Evolutionary conservation across 164 flowering plant genomes (phyloP).

Genomic region (Macadamia integrifolia): DNA sequence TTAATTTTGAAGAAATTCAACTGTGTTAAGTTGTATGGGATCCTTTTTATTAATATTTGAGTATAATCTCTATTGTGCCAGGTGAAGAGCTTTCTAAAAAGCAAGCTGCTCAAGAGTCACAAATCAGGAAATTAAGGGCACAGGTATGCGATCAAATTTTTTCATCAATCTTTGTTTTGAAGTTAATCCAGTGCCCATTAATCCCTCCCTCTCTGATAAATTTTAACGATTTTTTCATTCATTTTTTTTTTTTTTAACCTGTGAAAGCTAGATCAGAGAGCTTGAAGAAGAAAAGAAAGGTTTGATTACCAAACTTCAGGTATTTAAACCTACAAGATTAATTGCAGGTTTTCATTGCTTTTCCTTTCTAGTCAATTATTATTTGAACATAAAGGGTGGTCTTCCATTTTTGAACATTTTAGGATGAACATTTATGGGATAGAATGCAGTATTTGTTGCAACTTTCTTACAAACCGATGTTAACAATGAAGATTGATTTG

Average conservation of each 20-base stretch:
- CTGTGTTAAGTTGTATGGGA: background rate
- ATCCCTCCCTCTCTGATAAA: slow-evolving; percentile 2
- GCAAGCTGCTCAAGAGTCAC: slow-evolving; percentile 97
- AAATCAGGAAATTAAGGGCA: slow-evolving; percentile 89
- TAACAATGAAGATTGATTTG: background rate
- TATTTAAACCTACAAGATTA: slow-evolving; percentile 16
- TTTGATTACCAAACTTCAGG: slow-evolving; percentile 86
- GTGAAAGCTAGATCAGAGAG: slow-evolving; percentile 82
- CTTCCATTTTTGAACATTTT: background rate
- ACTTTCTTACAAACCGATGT: background rate
- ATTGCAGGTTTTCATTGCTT: background rate
- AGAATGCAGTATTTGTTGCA: background rate
- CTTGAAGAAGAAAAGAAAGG: slow-evolving; percentile 98
- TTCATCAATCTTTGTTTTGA: slow-evolving; percentile 1
- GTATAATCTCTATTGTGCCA: slow-evolving; percentile 23
- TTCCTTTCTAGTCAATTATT: background rate
- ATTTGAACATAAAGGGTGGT: background rate
- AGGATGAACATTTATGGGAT: background rate
- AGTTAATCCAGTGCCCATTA: background rate
- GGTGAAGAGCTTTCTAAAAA: slow-evolving; percentile 98
- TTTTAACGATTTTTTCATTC: background rate
- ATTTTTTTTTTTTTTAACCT: slow-evolving; percentile 2
- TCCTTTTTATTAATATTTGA: background rate
- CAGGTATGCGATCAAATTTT: slow-evolving; percentile 48
- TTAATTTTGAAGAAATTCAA: background rate